Percentiles rank a stretch among this genome's conserved stretches.
phyloP scores from a whole-genome alignment of 306 rosid species.

The Hippophae rhamnoides region DNA sequence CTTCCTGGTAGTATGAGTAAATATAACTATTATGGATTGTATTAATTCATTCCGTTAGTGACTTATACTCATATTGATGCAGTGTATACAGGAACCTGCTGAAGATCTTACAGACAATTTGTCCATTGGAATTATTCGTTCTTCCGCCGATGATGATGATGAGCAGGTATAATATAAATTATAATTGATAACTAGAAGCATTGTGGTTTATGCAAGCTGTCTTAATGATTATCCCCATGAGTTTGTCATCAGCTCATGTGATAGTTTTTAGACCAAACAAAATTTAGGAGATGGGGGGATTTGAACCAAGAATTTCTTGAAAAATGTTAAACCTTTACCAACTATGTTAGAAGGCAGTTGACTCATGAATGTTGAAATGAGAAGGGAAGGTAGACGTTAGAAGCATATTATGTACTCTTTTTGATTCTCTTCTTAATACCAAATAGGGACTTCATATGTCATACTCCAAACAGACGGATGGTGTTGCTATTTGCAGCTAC shows the following conservation, averaged over 20 bases:
- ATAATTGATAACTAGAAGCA: not conserved
- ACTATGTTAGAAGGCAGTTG: too few relatives aligned
- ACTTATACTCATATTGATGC: conserved; percentile 18
- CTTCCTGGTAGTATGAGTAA: not conserved
- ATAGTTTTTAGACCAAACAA: too few relatives aligned
- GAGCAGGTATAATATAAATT: conserved; percentile 43
- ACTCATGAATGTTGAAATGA: too few relatives aligned
- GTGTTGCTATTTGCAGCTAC: too few relatives aligned
- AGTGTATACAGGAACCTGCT: conserved; percentile 53
- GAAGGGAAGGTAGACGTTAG: too few relatives aligned
- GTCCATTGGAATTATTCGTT: conserved; percentile 40
- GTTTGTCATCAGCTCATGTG: not conserved
- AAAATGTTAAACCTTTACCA: too few relatives aligned
- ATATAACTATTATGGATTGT: not conserved
- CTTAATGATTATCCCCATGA: conserved; percentile 1
- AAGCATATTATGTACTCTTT: too few relatives aligned
- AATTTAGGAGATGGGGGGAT: too few relatives aligned
- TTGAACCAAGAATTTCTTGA: too few relatives aligned
- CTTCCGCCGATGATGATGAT: conserved; percentile 51
- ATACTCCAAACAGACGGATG: too few relatives aligned
- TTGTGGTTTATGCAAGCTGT: conserved; percentile 8
- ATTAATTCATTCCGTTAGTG: not conserved
- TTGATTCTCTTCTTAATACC: too few relatives aligned
- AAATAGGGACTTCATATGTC: too few relatives aligned
- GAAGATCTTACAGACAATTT: conserved; percentile 34